Evolutionary conservation across 768 basidiomycete species (phyloP).

Genomic region (Infundibulicybe gibba): DNA sequence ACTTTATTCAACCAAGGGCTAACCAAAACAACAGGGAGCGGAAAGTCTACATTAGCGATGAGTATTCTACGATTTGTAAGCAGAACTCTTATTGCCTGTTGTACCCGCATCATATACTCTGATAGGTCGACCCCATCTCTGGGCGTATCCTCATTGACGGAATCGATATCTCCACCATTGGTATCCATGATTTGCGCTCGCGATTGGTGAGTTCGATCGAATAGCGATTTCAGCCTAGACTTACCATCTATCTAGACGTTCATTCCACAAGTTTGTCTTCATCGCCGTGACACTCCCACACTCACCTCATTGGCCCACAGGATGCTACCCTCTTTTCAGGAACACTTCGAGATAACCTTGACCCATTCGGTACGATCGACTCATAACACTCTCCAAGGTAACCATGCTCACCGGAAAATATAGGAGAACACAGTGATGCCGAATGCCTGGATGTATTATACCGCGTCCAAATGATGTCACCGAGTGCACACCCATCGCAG

Average conservation of each 20-base stretch:
- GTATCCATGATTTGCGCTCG: constrained; percentile 79
- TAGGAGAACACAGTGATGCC: constrained; percentile 64
- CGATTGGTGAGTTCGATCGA: constrained; percentile 46
- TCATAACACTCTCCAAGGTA: not conserved
- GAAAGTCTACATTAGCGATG: constrained; percentile 85
- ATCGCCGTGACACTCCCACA: not conserved
- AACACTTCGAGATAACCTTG: constrained; percentile 70
- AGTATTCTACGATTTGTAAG: constrained; percentile 77
- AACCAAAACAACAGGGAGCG: constrained; percentile 45
- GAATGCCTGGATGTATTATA: constrained; percentile 79
- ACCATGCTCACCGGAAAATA: not conserved
- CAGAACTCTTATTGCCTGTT: constrained; percentile 3
- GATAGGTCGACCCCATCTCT: constrained; percentile 67
- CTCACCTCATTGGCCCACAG: constrained; percentile 14
- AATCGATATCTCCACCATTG: constrained; percentile 83
- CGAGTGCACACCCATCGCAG: constrained; percentile 45
- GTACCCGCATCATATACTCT: constrained; percentile 1
- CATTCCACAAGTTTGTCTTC: constrained; percentile 55
- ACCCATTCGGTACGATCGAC: constrained; percentile 52
- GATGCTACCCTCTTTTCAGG: constrained; percentile 81
- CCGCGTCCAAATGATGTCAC: constrained; percentile 74
- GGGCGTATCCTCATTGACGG: constrained; percentile 85
- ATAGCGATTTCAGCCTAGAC: constrained; percentile 1
- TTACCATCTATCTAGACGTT: constrained; percentile 51
- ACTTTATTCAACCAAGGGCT: too few relatives aligned